Evolutionary conservation across 2,329 filamentous ascomycete species (phyloP), one percentile per base, ranked within the genome.

Genomic region (Cercospora sp.): DNA sequence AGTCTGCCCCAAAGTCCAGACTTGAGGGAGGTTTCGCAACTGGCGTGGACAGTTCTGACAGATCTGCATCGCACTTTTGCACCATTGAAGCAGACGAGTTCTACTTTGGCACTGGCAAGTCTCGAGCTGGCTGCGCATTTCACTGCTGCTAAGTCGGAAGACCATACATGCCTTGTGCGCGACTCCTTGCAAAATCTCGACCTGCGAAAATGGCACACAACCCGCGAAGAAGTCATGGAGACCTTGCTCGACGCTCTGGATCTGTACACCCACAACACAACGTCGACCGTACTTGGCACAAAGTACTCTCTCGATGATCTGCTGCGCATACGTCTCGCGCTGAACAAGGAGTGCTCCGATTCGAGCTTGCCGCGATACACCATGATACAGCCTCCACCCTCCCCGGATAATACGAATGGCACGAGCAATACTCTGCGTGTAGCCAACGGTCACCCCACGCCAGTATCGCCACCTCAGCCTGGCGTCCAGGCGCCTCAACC

Each of bases 61-160:
- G 95, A 99, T 80, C 83, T 97, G 58, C 97, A 97, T 81, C 92
- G 94, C 77, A 99, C 95, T 0, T 96, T 95, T 79, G 90, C 93
- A 0, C 94, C 94, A 8, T 85, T 98, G 67, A 98, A 98, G 82
- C 92, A 97, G 75, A 91, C 90, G 0, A 91, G 91, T 0, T 88
- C 91, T n/a, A 91, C 92, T 13, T 90, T 97, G 85, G 92, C 91
- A 0, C 87, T 97, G 75, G 90, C 91, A 9, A 88, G 92, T 72
- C 82, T 97, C 10, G 93, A 97, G 80, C 86, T 98, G 40, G 90
- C 94, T 0, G 88, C 90, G 0, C 86, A 91, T 28, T 80, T 97
- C 66, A 84, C 65, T 10, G 72, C 71, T 24, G 61, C 71, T 5
- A 63, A 69, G 16, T 67, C 68, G 8, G 62, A 58, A 7, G 61